A percentile compares a stretch with the other conserved stretches of the same genome.
Evolutionary conservation across 2,329 filamentous ascomycete genomes (phyloP).

Genomic region (Aspergillus hortae): DNA sequence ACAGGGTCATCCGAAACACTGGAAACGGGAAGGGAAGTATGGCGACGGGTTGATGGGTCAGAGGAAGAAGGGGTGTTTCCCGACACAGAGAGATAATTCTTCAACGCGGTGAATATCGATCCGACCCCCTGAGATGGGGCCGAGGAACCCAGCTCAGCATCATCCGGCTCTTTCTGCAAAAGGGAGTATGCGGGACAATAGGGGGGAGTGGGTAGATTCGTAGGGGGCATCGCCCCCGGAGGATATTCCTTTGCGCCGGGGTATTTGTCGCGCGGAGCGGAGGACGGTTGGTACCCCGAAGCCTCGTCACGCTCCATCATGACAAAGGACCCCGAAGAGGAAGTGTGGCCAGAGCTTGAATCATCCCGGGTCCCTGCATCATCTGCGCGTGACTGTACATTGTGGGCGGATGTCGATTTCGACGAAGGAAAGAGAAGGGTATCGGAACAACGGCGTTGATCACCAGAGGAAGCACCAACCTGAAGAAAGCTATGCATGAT

Average conservation of each 20-base stretch:
- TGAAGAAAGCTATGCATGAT: slow-evolving; percentile 98
- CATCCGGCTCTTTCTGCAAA: slow-evolving; percentile 42
- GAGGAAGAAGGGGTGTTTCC: slow-evolving; percentile 22
- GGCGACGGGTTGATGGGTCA: slow-evolving; percentile 39
- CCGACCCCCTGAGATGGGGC: slow-evolving; percentile 36
- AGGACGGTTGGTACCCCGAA: slow-evolving; percentile 26
- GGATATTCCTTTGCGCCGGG: slow-evolving; percentile 21
- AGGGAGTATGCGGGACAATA: slow-evolving; percentile 42
- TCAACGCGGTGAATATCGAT: slow-evolving; percentile 44
- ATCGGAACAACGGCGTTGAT: slow-evolving; percentile 53
- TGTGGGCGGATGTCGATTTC: slow-evolving; percentile 22
- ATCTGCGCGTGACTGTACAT: slow-evolving; percentile 22
- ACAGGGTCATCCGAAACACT: slow-evolving; percentile 63
- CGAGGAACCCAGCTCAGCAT: slow-evolving; percentile 36
- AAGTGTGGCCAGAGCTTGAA: slow-evolving; percentile 22
- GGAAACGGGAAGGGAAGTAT: slow-evolving; percentile 56
- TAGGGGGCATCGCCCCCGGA: slow-evolving; percentile 30
- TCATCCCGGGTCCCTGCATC: slow-evolving; percentile 21
- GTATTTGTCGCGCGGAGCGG: slow-evolving; percentile 22
- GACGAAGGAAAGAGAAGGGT: slow-evolving; percentile 37
- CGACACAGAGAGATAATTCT: slow-evolving; percentile 41
- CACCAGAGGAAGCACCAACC: slow-evolving; percentile 88
- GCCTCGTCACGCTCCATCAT: slow-evolving; percentile 38
- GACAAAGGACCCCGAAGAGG: slow-evolving; percentile 40
- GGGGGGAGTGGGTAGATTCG: slow-evolving; percentile 42